phyloP scores from a whole-genome alignment of 192 early-diverging fungal genomes.

The Gorgonomyces haynaldii region DNA sequence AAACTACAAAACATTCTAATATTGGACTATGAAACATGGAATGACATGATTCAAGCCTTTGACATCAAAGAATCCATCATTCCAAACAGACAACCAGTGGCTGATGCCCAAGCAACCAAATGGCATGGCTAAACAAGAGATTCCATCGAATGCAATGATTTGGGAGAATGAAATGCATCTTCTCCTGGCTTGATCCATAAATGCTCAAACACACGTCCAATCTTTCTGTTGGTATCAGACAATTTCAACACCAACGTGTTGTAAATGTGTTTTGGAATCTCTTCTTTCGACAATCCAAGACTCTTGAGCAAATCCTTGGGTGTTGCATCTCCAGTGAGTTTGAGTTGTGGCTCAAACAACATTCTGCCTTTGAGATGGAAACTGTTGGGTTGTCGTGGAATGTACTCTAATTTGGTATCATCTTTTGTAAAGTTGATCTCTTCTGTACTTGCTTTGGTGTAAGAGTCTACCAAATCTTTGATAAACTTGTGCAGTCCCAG shows the following conservation, averaged over 20 bases:
- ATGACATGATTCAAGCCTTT: constrained; percentile 56
- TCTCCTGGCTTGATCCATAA: too few relatives aligned
- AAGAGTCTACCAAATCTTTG: constrained; percentile 25
- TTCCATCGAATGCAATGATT: too few relatives aligned
- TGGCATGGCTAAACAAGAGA: too few relatives aligned
- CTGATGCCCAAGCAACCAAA: too few relatives aligned
- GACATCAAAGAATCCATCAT: constrained; percentile 49
- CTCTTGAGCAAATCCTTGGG: constrained; percentile 36
- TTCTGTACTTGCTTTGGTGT: constrained; percentile 21
- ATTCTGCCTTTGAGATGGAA: constrained; percentile 22
- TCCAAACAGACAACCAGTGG: too few relatives aligned
- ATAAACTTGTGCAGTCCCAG: constrained; percentile 37
- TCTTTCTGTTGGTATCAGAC: too few relatives aligned
- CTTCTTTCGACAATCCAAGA: constrained; percentile 36
- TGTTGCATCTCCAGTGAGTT: constrained; percentile 41
- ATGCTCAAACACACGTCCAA: too few relatives aligned
- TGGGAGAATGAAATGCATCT: too few relatives aligned
- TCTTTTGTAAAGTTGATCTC: background rate
- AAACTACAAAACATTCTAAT: constrained; percentile 74
- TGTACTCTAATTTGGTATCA: background rate
- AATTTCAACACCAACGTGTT: constrained; percentile 9
- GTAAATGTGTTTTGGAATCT: constrained; percentile 27
- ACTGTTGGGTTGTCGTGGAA: background rate
- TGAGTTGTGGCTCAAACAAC: constrained; percentile 39
- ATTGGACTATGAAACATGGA: constrained; percentile 56